phyloP scores from a whole-genome alignment of 2,329 filamentous ascomycete species.

The Aspergillus pseudonomiae region DNA sequence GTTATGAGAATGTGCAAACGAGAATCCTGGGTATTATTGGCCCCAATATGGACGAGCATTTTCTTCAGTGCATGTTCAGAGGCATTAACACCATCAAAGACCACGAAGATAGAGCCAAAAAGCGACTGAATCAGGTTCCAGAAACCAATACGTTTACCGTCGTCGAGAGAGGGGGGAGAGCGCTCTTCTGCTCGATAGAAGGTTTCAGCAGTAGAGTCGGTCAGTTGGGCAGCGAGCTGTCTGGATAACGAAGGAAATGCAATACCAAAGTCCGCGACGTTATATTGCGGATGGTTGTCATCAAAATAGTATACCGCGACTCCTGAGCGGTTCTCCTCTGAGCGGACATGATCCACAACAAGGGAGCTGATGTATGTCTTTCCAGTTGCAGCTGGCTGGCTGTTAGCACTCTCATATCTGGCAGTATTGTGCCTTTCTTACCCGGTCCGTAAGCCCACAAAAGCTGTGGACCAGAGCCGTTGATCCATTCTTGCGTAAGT shows the following conservation, averaged over 20 bases:
- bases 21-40: rapidly evolving
- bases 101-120: background rate
- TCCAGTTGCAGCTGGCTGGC: background rate
- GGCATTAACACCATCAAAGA: background rate
- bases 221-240: background rate
- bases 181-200: background rate
- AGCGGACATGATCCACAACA: background rate
- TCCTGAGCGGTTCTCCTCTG: background rate
- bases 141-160: background rate
- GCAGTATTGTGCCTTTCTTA: background rate
- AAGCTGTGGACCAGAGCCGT: background rate
- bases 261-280: background rate
- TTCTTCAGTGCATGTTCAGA: background rate
- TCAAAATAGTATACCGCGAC: background rate
- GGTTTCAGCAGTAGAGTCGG: background rate
- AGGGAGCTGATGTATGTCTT: background rate
- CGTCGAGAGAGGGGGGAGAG: background rate
- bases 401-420: background rate
- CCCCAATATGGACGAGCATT: background rate
- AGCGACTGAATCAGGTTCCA: background rate
- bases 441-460: background rate
- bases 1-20: background rate
- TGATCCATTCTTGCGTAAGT: background rate
- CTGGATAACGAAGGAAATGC: background rate
- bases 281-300: background rate